Evolutionary conservation across 306 rosid genomes (phyloP).

Genomic region (Prunus mongolica): DNA sequence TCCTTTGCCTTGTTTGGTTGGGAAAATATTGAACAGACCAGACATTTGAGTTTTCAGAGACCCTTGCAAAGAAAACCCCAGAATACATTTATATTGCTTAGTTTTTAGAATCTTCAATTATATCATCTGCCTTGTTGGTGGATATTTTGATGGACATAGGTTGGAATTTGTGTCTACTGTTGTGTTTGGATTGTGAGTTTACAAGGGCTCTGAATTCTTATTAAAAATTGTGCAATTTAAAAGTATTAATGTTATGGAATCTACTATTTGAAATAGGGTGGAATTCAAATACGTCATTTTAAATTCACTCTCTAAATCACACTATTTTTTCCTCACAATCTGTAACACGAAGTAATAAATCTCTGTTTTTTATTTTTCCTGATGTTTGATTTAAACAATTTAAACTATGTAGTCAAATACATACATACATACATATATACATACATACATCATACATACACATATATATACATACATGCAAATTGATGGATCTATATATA

Average conservation of each 20-base stretch:
- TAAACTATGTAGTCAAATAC: not conserved
- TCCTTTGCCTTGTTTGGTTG: not conserved
- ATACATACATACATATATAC: not conserved
- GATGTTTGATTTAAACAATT: not conserved
- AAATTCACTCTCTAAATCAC: not conserved
- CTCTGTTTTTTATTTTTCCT: not conserved
- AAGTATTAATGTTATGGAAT: not conserved
- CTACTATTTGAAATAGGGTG: not conserved
- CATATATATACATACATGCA: not conserved
- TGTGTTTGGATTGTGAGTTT: not conserved
- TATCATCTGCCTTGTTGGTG: not conserved
- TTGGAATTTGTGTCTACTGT: not conserved
- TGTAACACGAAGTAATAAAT: not conserved
- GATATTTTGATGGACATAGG: not conserved
- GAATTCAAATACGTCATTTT: not conserved
- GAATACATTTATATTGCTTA: not conserved
- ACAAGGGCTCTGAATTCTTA: not conserved
- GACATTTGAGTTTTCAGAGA: not conserved
- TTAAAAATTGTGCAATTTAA: not conserved
- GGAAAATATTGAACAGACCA: not conserved
- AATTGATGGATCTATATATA: not conserved
- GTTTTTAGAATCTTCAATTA: not conserved
- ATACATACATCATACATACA: not conserved
- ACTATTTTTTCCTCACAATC: not conserved
- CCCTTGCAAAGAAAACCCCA: not conserved